phyloP scores from a whole-genome alignment of 108 stramenopile species.

The Cyclostephanos invisitatus region DNA sequence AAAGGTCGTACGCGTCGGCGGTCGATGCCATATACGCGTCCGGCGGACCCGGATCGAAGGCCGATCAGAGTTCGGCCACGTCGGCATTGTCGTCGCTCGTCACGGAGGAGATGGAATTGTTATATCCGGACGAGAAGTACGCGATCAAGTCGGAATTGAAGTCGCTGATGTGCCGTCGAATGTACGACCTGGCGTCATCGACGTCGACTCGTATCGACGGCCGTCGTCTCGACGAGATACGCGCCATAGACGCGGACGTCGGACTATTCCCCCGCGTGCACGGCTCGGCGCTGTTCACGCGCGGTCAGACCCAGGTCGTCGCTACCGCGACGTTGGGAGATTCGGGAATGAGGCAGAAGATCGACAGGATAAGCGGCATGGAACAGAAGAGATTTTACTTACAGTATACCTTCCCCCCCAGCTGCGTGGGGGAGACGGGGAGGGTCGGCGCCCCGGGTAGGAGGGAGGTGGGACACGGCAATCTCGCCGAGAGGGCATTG shows the following conservation, averaged over 20 bases:
- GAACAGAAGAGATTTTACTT: constrained; percentile 89
- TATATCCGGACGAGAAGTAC: constrained; percentile 52
- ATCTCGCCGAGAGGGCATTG: constrained; percentile 83
- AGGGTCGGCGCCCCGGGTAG: constrained; percentile 85
- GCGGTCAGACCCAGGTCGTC: constrained; percentile 93
- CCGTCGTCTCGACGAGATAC: constrained; percentile 60
- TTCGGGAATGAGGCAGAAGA: constrained; percentile 89
- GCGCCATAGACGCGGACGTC: constrained; percentile 50
- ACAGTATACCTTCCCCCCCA: constrained; percentile 95
- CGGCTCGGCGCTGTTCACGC: constrained; percentile 92
- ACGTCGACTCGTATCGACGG: constrained; percentile 71
- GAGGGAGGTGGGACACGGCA: constrained; percentile 90
- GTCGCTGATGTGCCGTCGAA: constrained; percentile 64
- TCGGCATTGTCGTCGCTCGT: constrained; percentile 52
- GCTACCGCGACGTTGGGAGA: constrained; percentile 89
- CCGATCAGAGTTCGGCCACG: constrained; percentile 52
- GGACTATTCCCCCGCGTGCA: constrained; percentile 67
- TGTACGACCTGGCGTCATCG: constrained; percentile 58
- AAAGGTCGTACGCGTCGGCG: constrained; percentile 45
- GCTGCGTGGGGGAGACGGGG: constrained; percentile 93
- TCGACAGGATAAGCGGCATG: constrained; percentile 83
- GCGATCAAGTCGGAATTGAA: constrained; percentile 65
- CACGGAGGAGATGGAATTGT: constrained; percentile 50
- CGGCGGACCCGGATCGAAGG: constrained; percentile 53
- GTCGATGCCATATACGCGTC: constrained; percentile 48